Base-by-base conservation (phyloP, 352 stramenopile species). In the Phytopythium mirpurense region DNA sequence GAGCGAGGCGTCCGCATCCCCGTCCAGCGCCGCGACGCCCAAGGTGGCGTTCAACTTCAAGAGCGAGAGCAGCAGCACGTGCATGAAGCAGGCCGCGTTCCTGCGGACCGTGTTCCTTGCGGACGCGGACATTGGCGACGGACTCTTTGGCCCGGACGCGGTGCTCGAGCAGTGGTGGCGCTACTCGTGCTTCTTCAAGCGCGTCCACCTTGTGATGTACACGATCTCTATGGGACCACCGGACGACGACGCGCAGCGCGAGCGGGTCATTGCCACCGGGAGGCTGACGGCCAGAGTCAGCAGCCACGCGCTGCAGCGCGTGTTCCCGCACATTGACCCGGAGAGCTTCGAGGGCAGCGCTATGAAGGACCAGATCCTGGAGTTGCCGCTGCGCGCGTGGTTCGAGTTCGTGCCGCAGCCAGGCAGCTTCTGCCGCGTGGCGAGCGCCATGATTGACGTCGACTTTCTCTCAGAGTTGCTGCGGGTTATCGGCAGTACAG, bases 261-360 rank as follows among this genome's bases (percentile, higher is more conserved):
- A 27, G 26, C 43, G 26, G 9, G 60, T 76, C 55, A 57, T 43
- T 0, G 64, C 57, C 7, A 60, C 45, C 8, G 60, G 60, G 0
- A 60, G 27, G 2, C 24, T 76, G 34, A 68, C 54, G 35, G 60
- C 70, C 10, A 72, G 56, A 10, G 59, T 76, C 40, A 68, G 54
- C 21, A 72, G 67, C 38, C 59, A 57, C 1, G 68, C 67, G 24
- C 38, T 76, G 24, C 54, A 76, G 35, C 53, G 37, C 27, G 58
- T 76, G 37, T 76, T 76, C 48, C 60, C 67, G 5, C 61, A 68
- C n/a, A 51, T 76, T 38, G 60, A 70, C 8, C 72, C 67, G 1
- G 55, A 72, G n/a, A 63, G 58, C 8, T 48, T 65, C 5, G 60
- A 72, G 27, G 57, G 70, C 57, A 57, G 62, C 19, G 66, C 67